These are phyloP conservation scores for Globisporangium solare DNA, from an alignment of 352 stramenopile genomes.

Conservation along the genomic window DNA sequence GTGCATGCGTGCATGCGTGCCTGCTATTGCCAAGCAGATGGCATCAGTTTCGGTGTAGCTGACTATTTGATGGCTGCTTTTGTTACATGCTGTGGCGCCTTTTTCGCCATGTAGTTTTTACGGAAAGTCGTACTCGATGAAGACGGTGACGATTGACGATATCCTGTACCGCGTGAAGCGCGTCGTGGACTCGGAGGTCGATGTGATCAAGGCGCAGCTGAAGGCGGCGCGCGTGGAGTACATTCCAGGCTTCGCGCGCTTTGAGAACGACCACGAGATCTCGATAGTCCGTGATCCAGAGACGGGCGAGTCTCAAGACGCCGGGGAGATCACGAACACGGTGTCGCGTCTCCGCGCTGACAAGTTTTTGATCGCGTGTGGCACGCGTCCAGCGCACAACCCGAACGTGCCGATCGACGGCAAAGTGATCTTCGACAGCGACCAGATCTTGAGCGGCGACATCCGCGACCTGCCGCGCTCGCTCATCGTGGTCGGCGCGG, in stretches of 20 bases:
- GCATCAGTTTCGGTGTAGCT: too few species aligned
- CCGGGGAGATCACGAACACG: constrained; percentile 21
- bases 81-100: background rate
- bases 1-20: constrained; percentile 45
- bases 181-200: constrained; percentile 70
- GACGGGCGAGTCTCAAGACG: constrained; percentile 9
- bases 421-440: constrained; percentile 76
- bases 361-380: constrained; percentile 84
- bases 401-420: constrained; percentile 80
- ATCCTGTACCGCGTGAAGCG: constrained; percentile 79
- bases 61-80: too few species aligned
- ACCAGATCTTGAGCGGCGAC: constrained; percentile 71
- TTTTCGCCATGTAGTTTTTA: constrained; percentile 41
- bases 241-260: constrained; percentile 65
- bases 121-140: constrained; percentile 81
- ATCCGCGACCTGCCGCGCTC: constrained; percentile 67
- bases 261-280: constrained; percentile 74
- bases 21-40: background rate
- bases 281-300: constrained; percentile 44
- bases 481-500: constrained; percentile 78
- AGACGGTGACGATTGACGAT: constrained; percentile 80
- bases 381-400: constrained; percentile 76
- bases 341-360: constrained; percentile 50
- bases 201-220: constrained; percentile 80
- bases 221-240: constrained; percentile 72